phyloP scores from a whole-genome alignment of 768 basidiomycete species.

The Ramaria rubella region DNA sequence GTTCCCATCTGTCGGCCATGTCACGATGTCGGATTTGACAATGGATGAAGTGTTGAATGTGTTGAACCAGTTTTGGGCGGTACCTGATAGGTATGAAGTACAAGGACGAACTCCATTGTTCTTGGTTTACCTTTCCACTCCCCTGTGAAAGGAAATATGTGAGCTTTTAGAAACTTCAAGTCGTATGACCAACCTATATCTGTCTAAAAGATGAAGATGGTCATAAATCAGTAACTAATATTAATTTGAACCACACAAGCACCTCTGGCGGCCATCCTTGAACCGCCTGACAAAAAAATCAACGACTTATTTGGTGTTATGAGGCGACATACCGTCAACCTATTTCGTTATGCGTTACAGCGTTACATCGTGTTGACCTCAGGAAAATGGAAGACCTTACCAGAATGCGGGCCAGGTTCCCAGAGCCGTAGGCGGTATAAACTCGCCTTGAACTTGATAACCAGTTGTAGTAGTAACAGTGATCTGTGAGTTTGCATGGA shows the following conservation, averaged over 20 bases:
- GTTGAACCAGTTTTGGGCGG: conserved; percentile 33
- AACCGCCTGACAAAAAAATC: conserved; percentile 19
- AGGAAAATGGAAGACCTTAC: conserved; percentile 18
- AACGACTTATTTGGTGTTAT: neutral
- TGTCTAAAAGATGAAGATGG: no score
- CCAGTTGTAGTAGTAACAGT: conserved; percentile 32
- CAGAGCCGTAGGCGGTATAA: conserved; percentile 33
- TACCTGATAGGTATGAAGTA: conserved; percentile 6
- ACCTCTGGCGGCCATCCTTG: conserved; percentile 38
- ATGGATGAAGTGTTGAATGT: conserved; percentile 42
- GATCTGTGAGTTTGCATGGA: conserved; percentile 38
- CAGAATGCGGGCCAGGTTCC: conserved; percentile 43
- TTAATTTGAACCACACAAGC: no score
- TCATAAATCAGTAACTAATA: no score
- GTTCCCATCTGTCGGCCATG: conserved; percentile 38
- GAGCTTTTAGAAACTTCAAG: conserved; percentile 16
- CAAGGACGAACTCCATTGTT: no score
- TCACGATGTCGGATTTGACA: conserved; percentile 34
- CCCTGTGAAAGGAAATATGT: no score
- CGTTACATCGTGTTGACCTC: neutral
- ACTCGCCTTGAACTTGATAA: conserved; percentile 38
- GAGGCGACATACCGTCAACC: neutral
- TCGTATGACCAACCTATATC: neutral
- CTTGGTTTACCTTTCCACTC: conserved; percentile 39
- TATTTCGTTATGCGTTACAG: neutral